Evolutionary conservation across 2,329 filamentous ascomycete species (phyloP).

Genomic region (Pestalotiopsis sp.): DNA sequence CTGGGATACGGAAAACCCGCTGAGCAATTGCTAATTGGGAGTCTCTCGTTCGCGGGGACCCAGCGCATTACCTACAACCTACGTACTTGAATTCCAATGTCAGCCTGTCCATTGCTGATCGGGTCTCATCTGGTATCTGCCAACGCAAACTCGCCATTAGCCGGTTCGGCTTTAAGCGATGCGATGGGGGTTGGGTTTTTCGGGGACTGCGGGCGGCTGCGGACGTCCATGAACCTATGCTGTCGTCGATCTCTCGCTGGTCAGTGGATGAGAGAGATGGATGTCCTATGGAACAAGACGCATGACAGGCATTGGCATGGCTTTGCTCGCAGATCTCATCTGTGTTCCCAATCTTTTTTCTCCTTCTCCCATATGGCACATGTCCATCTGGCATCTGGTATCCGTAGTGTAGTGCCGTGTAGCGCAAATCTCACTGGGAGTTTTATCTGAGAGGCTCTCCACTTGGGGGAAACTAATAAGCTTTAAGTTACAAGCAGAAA

Average conservation of each 20-base stretch:
- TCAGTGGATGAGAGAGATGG: too few relatives aligned
- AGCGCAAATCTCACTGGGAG: background rate
- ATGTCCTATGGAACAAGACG: too few relatives aligned
- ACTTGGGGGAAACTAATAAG: background rate
- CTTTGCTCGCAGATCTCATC: too few relatives aligned
- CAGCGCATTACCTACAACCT: background rate
- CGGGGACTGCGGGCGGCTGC: background rate
- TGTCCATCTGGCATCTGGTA: background rate
- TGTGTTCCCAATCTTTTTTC: too few relatives aligned
- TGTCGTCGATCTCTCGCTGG: background rate
- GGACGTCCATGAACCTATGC: background rate
- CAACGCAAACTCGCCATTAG: background rate
- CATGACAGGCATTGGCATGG: too few relatives aligned
- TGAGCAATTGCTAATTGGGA: conserved; percentile 1
- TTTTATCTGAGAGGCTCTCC: background rate
- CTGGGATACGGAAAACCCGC: background rate
- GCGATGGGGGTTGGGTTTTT: background rate
- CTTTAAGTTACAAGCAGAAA: background rate
- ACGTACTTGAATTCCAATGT: background rate
- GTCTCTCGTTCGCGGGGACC: conserved; percentile 4
- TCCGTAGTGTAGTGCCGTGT: background rate
- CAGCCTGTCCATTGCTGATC: background rate
- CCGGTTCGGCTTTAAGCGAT: background rate
- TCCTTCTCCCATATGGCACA: too few relatives aligned
- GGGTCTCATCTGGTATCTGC: background rate